phyloP scores from a whole-genome alignment of 2,329 filamentous ascomycete genomes.

The Rachicladosporium sp. region DNA sequence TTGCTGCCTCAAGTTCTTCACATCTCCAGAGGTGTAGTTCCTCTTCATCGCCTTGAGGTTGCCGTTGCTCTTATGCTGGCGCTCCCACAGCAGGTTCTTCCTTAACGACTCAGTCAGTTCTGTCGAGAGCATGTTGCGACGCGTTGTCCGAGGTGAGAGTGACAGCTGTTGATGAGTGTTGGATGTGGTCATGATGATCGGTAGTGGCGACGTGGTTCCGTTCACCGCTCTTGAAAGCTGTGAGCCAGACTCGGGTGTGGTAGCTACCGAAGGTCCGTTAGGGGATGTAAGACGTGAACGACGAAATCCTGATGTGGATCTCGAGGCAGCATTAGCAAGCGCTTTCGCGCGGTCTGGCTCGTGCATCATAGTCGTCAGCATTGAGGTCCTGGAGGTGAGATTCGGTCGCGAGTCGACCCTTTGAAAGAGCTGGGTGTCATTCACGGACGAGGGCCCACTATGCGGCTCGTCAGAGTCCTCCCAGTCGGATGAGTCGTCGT shows the following conservation, averaged over 20 bases:
- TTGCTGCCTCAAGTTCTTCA: conserved; percentile 76
- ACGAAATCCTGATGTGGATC: conserved; percentile 42
- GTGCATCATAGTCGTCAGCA: conserved; percentile 81
- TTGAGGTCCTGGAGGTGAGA: conserved; percentile 70
- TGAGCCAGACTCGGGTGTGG: conserved; percentile 33
- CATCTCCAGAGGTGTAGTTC: conserved; percentile 78
- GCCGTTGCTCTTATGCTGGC: conserved; percentile 84
- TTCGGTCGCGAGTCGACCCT: conserved; percentile 81
- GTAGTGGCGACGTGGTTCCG: conserved; percentile 49
- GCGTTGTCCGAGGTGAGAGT: conserved; percentile 79
- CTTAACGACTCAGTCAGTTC: conserved; percentile 89
- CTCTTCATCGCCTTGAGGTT: conserved; percentile 82
- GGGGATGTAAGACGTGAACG: conserved; percentile 54
- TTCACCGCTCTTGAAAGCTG: conserved; percentile 38
- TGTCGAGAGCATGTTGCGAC: conserved; percentile 88
- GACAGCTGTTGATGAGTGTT: conserved; percentile 46
- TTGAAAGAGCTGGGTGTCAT: conserved; percentile 67
- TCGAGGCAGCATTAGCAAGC: conserved; percentile 54
- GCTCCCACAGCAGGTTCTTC: conserved; percentile 85
- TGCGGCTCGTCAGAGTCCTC: conserved; percentile 58
- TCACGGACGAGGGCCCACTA: conserved; percentile 66
- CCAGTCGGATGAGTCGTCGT: conserved; percentile 35
- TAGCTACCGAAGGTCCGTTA: conserved; percentile 54
- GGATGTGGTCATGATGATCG: conserved; percentile 63
- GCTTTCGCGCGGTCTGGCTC: conserved; percentile 61